Evolutionary conservation across 805 yeast genomes (phyloP), one percentile per base, ranked within the genome.

Genomic region (Novakomyces olei): DNA sequence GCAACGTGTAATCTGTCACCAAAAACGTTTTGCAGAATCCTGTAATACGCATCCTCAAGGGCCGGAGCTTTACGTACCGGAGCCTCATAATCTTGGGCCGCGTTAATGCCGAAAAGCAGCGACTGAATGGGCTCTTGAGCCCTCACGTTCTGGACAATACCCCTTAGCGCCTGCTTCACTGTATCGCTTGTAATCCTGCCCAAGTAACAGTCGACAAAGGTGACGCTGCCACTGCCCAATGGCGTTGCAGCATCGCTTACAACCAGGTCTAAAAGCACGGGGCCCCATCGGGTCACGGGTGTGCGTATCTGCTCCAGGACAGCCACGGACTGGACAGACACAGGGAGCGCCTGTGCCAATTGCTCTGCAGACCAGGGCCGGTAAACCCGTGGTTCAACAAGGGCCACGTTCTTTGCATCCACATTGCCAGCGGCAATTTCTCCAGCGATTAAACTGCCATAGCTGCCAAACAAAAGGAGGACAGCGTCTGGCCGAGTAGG

Each of bases 221-320:
- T 48, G 12, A 44, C 39, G 12, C 12, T 22, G n/a, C 12, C 25
- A 8, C 26, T 17, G n/a, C 17, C 9, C 20, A 49, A 34, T 2
- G 39, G 24, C 27, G 42, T 29, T 8, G 29, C 19, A 53, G 64
- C 57, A 32, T 68, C 67, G 15, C 43, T 25, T 32, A 69, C 63
- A 50, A 81, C 67, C 41, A 80, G 67, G 46, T 81, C 93, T 41
- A 81, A 63, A 41, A 75, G 59, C 27, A 81, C 58, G 3, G 85
- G 79, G 10, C 76, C 67, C 53, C 76, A 72, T n/a, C 54, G 54
- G 6, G 58, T 51, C 10, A 55, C 47, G 30, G 44, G 45, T 10
- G 42, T 41, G 9, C 63, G 52, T 27, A 74, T 59, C 54, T 81
- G 92, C 46, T 77, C 76, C 16, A 77, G 58, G 12, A 75, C 63